Base-by-base conservation (phyloP, 1,284 basidiomycete genomes). In the Cryptococcus sp. region DNA sequence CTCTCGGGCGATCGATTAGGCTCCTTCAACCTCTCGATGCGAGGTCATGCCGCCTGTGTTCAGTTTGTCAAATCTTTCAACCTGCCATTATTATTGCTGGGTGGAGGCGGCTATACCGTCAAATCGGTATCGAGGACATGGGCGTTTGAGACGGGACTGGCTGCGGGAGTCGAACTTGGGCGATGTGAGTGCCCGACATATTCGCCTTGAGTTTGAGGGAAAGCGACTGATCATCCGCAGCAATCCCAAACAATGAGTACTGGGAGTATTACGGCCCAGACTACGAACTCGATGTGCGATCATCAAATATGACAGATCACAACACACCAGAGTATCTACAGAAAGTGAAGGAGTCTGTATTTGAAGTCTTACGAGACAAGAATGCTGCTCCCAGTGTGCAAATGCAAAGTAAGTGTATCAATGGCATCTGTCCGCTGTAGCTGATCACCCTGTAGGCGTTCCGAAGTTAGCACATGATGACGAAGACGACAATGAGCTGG, bases 181-280 rank as follows among this genome's bases (percentile, higher is more conserved):
- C 83, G 87, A 66, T 87, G 93, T 92, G 80, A 65, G 82, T 70
- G 11, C 20, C n/a, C 20, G 16, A 20, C 8, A 35, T 35, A 5
- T 35, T 13, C 31, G 7, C 31, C 5, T 10, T 35, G 31, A 35
- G 7, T 35, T 8, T 35, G 31, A 35, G 10, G 7, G 2, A 35
- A 35, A 35, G 2, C 2, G 31, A 35, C 31, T 35, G 8, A 35
- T 5, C 31, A 60, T 42, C 22, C 2, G 1, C 72, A 93, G 92
- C 91, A 69, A 94, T 97, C 54, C 93, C 93, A 0, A 89, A 93
- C 65, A 97, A 97, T 72, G 94, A 97, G 78, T 97, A 99, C 80
- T 98, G 96, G 77, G 95, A 99, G 76, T 99, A 99, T 80, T 99
- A 98, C 77, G 96, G 96, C 0, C 96, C 96, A 1, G 92, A 96